Conservation (phyloP, 352 stramenopile species). For the Globisporangium cederbergense region DNA sequence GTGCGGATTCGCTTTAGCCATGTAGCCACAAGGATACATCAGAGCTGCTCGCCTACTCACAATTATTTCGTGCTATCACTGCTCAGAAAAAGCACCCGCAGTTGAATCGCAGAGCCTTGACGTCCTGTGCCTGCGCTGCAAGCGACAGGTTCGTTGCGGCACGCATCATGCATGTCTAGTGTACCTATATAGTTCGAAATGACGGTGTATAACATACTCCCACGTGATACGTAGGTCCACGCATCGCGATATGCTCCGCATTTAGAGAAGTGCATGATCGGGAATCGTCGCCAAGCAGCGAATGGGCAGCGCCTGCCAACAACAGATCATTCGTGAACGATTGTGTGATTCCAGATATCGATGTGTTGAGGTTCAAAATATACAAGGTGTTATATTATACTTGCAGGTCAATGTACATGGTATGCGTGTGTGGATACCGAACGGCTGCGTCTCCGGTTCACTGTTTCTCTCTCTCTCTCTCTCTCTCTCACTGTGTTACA, state of each 20-base stretch:
- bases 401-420: slow-evolving; percentile 9
- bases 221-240: slow-evolving; percentile 35
- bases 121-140: slow-evolving; percentile 59
- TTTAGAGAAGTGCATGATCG: slow-evolving; percentile 71
- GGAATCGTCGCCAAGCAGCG: slow-evolving; percentile 37
- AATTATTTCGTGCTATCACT: neutral
- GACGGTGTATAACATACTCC: neutral
- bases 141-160: slow-evolving; percentile 38
- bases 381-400: neutral
- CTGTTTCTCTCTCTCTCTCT: neutral
- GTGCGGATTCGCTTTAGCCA: slow-evolving; percentile 9
- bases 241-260: slow-evolving; percentile 68
- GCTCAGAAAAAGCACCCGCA: slow-evolving; percentile 20
- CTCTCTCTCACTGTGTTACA: neutral
- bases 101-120: slow-evolving; percentile 55
- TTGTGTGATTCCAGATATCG: neutral
- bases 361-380: neutral
- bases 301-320: slow-evolving; percentile 10
- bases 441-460: neutral
- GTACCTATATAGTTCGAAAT: neutral
- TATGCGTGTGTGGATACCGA: neutral
- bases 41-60: neutral
- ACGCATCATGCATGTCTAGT: too few species aligned
- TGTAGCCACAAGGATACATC: too few species aligned
- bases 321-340: slow-evolving; percentile 2